Conservation (phyloP, 495 filamentous ascomycete genomes). For the Xylaria cubensis region DNA sequence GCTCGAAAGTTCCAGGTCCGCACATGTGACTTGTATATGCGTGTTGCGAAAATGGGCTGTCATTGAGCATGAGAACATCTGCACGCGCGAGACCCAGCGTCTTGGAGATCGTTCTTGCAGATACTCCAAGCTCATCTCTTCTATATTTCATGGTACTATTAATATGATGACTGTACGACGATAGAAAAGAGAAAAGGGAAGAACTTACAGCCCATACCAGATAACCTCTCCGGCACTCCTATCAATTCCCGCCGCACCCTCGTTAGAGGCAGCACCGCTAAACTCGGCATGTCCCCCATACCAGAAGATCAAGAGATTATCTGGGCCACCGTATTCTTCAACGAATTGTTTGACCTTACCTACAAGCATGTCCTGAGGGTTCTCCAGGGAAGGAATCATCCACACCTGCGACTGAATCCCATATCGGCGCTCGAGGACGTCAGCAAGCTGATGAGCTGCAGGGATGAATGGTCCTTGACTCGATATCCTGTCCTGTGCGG, state of each 20-base stretch:
- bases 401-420: constrained; percentile 21
- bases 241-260: not conserved
- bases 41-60: constrained; percentile 27
- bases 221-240: constrained; percentile 1
- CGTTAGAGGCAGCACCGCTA: not conserved
- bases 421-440: constrained; percentile 15
- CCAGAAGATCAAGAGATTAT: constrained; percentile 25
- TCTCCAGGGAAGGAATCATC: constrained; percentile 18
- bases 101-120: constrained; percentile 19
- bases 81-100: constrained; percentile 13
- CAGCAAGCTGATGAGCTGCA: constrained; percentile 17
- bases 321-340: constrained; percentile 11
- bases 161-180: not conserved
- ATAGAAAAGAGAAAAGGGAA: not conserved
- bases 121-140: constrained; percentile 17
- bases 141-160: not conserved
- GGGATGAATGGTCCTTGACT: constrained; percentile 22
- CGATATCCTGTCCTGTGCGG: not conserved
- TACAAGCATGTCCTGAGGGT: constrained; percentile 15
- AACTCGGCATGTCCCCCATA: constrained; percentile 26
- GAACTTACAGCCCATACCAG: constrained; percentile 25
- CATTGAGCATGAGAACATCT: constrained; percentile 26
- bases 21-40: constrained; percentile 2
- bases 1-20: constrained; percentile 21
- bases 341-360: constrained; percentile 23